Evolutionary conservation across 805 yeast genomes (phyloP).

Genomic region (Jamesozyma spencerorum): DNA sequence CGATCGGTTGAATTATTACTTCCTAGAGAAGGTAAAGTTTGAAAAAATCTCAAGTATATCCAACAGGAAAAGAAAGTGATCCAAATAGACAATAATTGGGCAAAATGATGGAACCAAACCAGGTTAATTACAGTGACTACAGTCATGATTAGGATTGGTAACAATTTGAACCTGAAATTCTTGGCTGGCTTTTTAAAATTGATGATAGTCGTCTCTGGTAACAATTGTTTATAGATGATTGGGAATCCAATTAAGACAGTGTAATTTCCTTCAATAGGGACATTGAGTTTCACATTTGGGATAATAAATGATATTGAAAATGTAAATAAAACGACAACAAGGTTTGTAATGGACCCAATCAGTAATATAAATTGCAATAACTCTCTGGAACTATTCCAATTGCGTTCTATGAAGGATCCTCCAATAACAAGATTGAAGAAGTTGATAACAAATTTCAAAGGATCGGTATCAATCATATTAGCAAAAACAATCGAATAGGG

Average conservation of each 20-base stretch:
- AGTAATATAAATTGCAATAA: constrained; percentile 39
- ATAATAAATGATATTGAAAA: constrained; percentile 19
- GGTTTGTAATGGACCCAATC: constrained; percentile 47
- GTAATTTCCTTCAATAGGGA: constrained; percentile 44
- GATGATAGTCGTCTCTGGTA: constrained; percentile 50
- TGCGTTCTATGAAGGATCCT: constrained; percentile 55
- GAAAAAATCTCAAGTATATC: constrained; percentile 71
- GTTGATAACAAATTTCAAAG: constrained; percentile 39
- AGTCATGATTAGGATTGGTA: constrained; percentile 42
- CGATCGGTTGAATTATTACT: constrained; percentile 16
- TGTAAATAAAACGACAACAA: constrained; percentile 31
- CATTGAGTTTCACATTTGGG: constrained; percentile 29
- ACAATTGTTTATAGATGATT: constrained; percentile 57
- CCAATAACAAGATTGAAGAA: constrained; percentile 44
- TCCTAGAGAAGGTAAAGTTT: constrained; percentile 31
- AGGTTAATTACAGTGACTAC: constrained; percentile 26
- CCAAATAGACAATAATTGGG: constrained; percentile 41
- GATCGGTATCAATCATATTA: constrained; percentile 52
- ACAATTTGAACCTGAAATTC: constrained; percentile 50
- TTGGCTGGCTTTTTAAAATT: constrained; percentile 38
- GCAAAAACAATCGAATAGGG: constrained; percentile 61
- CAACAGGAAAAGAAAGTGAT: constrained; percentile 59
- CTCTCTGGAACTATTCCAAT: constrained; percentile 50
- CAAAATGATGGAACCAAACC: constrained; percentile 36
- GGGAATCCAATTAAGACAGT: constrained; percentile 50